Base-by-base conservation (phyloP, 768 basidiomycete species). In the Brasilioporus rufonigricans region DNA sequence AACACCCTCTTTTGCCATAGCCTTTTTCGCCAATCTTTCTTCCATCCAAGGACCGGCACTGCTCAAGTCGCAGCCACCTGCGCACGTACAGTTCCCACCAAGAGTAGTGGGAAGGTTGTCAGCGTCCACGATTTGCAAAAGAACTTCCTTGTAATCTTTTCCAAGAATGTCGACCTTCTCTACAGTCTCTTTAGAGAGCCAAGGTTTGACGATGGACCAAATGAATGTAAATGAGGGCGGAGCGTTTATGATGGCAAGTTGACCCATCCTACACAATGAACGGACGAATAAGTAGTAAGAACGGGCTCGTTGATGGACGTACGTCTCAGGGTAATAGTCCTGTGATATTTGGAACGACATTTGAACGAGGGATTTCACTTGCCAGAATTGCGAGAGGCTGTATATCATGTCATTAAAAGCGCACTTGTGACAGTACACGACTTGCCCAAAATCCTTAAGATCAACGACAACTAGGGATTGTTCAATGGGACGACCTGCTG, bases 311-410 rank as follows among this genome's bases (percentile, higher is more conserved):
- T 18, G 24, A 21, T 40, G n/a, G 24, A 65, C 80, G 50, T 64
- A 89, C 87, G 85, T 84, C 65, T 91, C 88, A 1, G 88, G 88
- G 58, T 78, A 90, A 69, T 87, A 90, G 61, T 88, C 86, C 68
- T 90, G 88, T 2, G 87, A 89, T 52, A 90, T 75, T 60, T 89
- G 86, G 66, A 90, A 87, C 8, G 84, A 81, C 47, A 68, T 72
- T 46, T 81, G 76, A 23, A 78, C 78, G n/a, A 89, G 73, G 41
- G 77, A 72, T 65, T 85, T 87, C 74, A 88, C 83, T 61, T 88
- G 82, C 88, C 88, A 91, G 62, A 89, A 91, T 60, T 87, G 82
- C 36, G 75, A 69, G 44, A 89, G 66, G 14, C 87, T 89, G 41
- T 27, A 39, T 8, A n/a, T 35, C 21, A 36, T 32, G 46, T 56